A percentile compares a stretch with the other conserved stretches of the same genome.
These are phyloP conservation scores for Euphrasia arctica DNA, from an alignment of 305 asterid genomes.

Conservation along the genomic window DNA sequence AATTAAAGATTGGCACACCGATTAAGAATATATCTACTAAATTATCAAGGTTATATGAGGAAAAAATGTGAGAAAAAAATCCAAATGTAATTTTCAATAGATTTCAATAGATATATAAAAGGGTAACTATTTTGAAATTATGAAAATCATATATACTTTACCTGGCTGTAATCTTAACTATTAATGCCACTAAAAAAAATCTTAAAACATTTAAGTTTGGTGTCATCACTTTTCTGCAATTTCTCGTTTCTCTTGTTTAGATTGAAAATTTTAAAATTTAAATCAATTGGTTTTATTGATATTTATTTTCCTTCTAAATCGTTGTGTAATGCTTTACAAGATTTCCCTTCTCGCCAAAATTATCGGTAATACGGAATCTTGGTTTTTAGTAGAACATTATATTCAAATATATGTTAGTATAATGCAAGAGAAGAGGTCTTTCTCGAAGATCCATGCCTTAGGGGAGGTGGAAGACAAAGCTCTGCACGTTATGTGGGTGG, in stretches of 20 bases:
- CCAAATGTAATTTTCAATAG: conserved; percentile 2
- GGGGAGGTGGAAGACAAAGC: conserved; percentile 12
- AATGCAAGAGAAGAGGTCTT: conserved; percentile 19
- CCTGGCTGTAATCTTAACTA: background rate
- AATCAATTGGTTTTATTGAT: background rate
- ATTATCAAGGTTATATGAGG: conserved; percentile 1
- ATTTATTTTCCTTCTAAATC: background rate
- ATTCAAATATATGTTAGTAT: conserved; percentile 3
- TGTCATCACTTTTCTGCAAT: background rate
- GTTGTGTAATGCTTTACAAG: conserved; percentile 4
- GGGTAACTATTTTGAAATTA: background rate
- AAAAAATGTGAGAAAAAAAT: background rate
- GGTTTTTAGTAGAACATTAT: background rate
- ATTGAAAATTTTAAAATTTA: conserved; percentile 1
- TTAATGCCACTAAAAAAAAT: background rate
- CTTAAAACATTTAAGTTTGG: background rate
- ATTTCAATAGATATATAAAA: conserved; percentile 1
- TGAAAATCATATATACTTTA: background rate
- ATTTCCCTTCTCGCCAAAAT: background rate
- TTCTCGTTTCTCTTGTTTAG: background rate
- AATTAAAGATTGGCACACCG: background rate
- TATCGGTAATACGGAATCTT: conserved; percentile 2
- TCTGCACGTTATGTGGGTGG: background rate
- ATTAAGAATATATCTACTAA: conserved; percentile 10
- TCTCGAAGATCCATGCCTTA: conserved; percentile 21